These are phyloP conservation scores for Flaveria bidentis DNA, from an alignment of 129 eudicot species.

Conservation along the genomic window DNA sequence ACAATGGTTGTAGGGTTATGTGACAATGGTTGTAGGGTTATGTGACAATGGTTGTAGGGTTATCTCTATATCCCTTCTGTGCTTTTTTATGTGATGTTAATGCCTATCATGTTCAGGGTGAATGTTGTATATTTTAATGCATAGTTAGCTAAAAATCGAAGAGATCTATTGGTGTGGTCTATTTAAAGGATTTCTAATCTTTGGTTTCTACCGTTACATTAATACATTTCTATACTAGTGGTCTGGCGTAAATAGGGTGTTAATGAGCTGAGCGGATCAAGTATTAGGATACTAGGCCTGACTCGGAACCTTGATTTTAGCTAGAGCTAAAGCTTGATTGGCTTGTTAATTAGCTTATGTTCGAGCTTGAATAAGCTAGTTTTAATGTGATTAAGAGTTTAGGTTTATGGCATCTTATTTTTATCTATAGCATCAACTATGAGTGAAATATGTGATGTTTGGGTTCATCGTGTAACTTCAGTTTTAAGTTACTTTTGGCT, in stretches of 20 bases:
- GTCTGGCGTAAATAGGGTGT: neutral
- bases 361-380: neutral
- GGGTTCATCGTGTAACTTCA: neutral
- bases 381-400: too few species aligned
- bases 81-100: neutral
- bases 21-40: slow-evolving; percentile 2
- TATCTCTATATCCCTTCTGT: neutral
- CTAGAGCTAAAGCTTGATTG: neutral
- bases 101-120: neutral
- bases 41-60: neutral
- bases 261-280: too few species aligned
- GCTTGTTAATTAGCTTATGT: neutral
- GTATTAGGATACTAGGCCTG: neutral
- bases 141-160: neutral
- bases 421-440: neutral
- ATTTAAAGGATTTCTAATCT: neutral
- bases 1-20: neutral
- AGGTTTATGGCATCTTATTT: neutral
- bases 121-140: neutral
- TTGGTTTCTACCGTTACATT: neutral
- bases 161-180: neutral
- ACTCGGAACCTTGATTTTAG: neutral
- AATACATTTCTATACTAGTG: neutral
- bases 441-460: neutral
- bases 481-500: neutral